Evolutionary conservation across 345 rosid genomes (phyloP).

Genomic region (Hirschfeldia incana): DNA sequence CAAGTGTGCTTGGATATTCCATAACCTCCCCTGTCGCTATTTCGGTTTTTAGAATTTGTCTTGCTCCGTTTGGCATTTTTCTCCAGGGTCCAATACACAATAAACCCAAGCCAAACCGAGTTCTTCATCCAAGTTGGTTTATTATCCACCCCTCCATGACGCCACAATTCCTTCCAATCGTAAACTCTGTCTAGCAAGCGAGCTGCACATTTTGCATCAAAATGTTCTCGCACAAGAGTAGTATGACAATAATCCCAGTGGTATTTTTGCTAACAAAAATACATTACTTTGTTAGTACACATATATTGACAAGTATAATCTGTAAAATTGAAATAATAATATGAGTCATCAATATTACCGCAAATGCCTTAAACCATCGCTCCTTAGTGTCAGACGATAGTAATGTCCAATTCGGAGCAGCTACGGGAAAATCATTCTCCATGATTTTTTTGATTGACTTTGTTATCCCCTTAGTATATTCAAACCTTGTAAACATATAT

Average conservation of each 20-base stretch:
- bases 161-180: not conserved
- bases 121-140: not conserved
- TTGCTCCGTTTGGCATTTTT: not conserved
- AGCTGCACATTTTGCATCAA: not conserved
- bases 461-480: not conserved
- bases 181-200: not conserved
- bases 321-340: not conserved
- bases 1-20: not conserved
- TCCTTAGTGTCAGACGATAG: not conserved
- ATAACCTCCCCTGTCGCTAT: not conserved
- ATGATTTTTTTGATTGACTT: not conserved
- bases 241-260: not conserved
- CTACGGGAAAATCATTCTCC: not conserved
- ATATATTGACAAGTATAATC: not conserved
- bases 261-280: not conserved
- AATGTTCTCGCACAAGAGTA: not conserved
- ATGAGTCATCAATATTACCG: not conserved
- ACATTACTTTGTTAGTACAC: not conserved
- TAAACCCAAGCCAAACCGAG: not conserved
- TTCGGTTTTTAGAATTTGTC: not conserved
- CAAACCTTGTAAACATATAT: not conserved
- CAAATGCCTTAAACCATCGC: not conserved
- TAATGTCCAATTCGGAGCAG: not conserved
- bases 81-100: not conserved
- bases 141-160: not conserved